Evolutionary conservation across 345 rosid genomes (phyloP).

Genomic region (Aquilaria sinensis): DNA sequence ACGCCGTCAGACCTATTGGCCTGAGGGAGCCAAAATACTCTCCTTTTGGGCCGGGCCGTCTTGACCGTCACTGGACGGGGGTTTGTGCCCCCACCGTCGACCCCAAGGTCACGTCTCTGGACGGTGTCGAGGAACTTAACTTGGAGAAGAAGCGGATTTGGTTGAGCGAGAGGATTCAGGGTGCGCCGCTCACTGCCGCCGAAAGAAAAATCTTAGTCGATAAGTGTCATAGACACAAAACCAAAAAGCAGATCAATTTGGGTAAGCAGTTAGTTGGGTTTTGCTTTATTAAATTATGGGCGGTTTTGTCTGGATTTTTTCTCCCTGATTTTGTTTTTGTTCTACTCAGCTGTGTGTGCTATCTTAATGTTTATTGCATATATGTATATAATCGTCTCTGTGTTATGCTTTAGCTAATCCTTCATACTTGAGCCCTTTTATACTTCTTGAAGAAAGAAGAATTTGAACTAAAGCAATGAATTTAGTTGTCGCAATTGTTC

Average conservation of each 20-base stretch:
- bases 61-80: conserved; percentile 83
- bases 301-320: not conserved
- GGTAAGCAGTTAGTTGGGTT: conserved; percentile 27
- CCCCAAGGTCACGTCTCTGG: conserved; percentile 52
- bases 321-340: not conserved
- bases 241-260: conserved; percentile 67
- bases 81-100: conserved; percentile 81
- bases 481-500: no score
- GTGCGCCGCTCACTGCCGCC: conserved; percentile 53
- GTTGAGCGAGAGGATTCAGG: conserved; percentile 57
- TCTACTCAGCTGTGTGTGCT: not conserved
- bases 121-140: conserved; percentile 54
- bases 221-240: conserved; percentile 55
- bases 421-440: no score
- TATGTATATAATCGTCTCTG: no score
- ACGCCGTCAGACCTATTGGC: conserved; percentile 68
- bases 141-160: conserved; percentile 68
- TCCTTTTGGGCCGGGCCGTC: conserved; percentile 79
- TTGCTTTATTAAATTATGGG: not conserved
- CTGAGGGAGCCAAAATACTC: conserved; percentile 93
- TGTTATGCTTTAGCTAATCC: no score
- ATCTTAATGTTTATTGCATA: not conserved
- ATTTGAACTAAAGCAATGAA: no score
- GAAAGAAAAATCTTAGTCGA: conserved; percentile 81
- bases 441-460: no score